phyloP scores from a whole-genome alignment of 2,329 filamentous ascomycete species.

The Alternaria sp. region DNA sequence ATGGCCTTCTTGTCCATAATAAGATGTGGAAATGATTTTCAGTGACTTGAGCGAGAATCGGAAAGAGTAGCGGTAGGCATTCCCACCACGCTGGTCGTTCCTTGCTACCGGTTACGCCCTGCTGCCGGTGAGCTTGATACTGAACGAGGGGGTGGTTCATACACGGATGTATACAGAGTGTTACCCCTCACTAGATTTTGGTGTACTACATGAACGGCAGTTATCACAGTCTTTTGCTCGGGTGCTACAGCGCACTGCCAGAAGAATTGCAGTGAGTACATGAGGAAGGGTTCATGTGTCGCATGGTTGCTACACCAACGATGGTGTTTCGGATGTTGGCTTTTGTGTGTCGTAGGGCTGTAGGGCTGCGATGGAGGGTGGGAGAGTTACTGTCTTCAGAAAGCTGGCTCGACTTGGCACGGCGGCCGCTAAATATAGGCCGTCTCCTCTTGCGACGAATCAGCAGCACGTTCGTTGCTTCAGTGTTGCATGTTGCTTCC shows the following conservation, averaged over 20 bases:
- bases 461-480: conserved; percentile 13
- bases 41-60: conserved; percentile 1
- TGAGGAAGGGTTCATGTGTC: conserved; percentile 29
- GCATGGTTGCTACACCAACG: conserved; percentile 24
- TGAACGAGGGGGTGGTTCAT: conserved; percentile 15
- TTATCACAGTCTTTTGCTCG: conserved; percentile 21
- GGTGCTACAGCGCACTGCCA: conserved; percentile 23
- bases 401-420: conserved; percentile 28
- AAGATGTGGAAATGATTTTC: conserved; percentile 13
- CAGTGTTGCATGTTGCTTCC: background rate
- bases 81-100: conserved; percentile 27
- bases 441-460: conserved; percentile 13
- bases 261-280: conserved; percentile 20
- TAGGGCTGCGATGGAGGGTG: conserved; percentile 23
- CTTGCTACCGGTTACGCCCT: conserved; percentile 26
- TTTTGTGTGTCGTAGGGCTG: conserved; percentile 37
- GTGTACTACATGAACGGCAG: conserved; percentile 26
- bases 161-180: conserved; percentile 13
- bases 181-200: conserved; percentile 15
- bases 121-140: conserved; percentile 24
- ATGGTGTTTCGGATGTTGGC: conserved; percentile 16
- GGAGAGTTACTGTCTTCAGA: conserved; percentile 26
- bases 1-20: conserved; percentile 11
- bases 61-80: conserved; percentile 16
- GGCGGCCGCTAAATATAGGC: conserved; percentile 42